Percentiles rank a stretch among this genome's conserved stretches.
phyloP scores from a whole-genome alignment of 495 filamentous ascomycete species.

The Alectoria sarmentosa region DNA sequence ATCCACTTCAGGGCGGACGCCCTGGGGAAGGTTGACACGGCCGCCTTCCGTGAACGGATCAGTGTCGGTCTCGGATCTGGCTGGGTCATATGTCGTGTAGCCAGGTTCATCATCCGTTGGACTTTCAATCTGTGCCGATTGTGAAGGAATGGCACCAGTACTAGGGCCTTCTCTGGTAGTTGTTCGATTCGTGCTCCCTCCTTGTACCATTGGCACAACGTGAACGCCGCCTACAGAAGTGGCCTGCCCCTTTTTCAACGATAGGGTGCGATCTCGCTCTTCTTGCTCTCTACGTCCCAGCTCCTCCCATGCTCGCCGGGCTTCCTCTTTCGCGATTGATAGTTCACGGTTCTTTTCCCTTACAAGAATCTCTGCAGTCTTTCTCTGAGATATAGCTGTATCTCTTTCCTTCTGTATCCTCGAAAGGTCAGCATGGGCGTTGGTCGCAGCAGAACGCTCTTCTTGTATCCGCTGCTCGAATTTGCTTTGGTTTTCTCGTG shows the following conservation, averaged over 20 bases:
- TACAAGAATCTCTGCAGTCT: conserved; percentile 41
- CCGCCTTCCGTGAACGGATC: conserved; percentile 51
- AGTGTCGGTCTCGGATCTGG: conserved; percentile 44
- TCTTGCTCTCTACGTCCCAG: conserved; percentile 90
- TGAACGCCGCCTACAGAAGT: conserved; percentile 89
- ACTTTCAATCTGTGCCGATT: conserved; percentile 24
- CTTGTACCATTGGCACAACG: conserved; percentile 90
- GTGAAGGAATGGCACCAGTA: conserved; percentile 28
- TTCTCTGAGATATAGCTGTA: conserved; percentile 46
- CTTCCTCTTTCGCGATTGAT: conserved; percentile 92
- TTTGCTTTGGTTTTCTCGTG: conserved; percentile 76
- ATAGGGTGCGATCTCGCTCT: conserved; percentile 83
- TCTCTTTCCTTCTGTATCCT: conserved; percentile 58
- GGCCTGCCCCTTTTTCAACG: conserved; percentile 78
- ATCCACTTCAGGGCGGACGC: conserved; percentile 28
- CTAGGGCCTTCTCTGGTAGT: conserved; percentile 43
- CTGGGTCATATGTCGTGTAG: conserved; percentile 38
- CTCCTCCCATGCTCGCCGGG: conserved; percentile 94
- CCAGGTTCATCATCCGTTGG: conserved; percentile 34
- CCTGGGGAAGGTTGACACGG: conserved; percentile 28
- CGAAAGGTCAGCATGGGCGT: conserved; percentile 55
- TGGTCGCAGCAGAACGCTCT: conserved; percentile 62
- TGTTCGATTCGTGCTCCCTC: conserved; percentile 46
- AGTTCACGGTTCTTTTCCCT: conserved; percentile 84
- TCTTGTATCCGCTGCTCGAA: conserved; percentile 63